These are phyloP conservation scores for Dothistroma septosporum DNA, from an alignment of 2,329 filamentous ascomycete genomes.

Conservation along the genomic window DNA sequence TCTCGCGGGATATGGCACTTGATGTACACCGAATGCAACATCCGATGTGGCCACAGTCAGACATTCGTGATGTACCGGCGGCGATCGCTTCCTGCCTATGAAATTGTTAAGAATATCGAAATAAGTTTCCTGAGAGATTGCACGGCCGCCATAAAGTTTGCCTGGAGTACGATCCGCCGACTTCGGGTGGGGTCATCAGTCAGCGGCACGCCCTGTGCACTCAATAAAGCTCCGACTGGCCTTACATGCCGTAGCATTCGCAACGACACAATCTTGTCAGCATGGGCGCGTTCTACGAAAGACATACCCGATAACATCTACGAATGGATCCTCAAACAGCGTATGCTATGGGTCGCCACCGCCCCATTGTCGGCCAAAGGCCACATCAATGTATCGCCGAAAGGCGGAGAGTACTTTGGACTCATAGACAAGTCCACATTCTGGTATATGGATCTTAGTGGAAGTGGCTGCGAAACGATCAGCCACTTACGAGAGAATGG, in stretches of 20 bases:
- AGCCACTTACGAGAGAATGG: conserved; percentile 45
- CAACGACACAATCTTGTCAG: neutral
- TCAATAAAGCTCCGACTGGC: neutral
- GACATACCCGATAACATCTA: conserved; percentile 38
- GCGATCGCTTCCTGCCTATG: neutral
- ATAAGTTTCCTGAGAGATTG: neutral
- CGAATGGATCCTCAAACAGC: conserved; percentile 43
- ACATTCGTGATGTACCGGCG: too few species aligned
- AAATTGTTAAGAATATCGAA: neutral
- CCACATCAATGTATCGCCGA: conserved; percentile 47
- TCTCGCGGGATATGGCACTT: too few species aligned
- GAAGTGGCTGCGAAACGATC: conserved; percentile 44
- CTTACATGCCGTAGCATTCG: neutral
- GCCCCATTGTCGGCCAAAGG: conserved; percentile 40
- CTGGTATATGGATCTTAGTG: conserved; percentile 45
- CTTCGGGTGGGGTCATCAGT: neutral
- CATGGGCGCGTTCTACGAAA: conserved; percentile 46
- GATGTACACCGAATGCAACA: too few species aligned
- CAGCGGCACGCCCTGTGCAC: neutral
- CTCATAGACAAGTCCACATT: conserved; percentile 39
- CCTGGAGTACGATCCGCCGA: neutral
- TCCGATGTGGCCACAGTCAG: neutral
- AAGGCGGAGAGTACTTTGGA: conserved; percentile 44
- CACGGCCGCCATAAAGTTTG: neutral
- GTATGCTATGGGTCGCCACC: conserved; percentile 43